Conservation (phyloP, 306 rosid species). For the Coriaria nepalensis region DNA sequence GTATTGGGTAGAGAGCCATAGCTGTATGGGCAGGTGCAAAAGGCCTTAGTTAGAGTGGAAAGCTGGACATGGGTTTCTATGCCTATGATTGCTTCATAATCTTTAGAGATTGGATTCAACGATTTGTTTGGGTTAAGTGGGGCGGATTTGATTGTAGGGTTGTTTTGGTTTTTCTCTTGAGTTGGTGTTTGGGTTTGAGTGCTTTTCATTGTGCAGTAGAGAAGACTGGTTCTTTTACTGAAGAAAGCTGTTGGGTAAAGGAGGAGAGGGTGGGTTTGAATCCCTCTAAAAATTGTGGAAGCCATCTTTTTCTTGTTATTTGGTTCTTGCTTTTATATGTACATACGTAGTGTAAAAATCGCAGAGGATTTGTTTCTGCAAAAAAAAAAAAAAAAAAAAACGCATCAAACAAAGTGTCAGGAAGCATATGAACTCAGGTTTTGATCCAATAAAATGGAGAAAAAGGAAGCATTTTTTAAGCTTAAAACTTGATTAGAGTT, state of each 20-base stretch:
- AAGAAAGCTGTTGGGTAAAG: conserved; percentile 35
- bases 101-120: conserved; percentile 39
- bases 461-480: too few relatives aligned
- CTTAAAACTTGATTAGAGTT: too few relatives aligned
- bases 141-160: conserved; percentile 30
- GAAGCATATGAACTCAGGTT: too few relatives aligned
- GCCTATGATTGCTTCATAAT: conserved; percentile 71
- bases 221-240: conserved; percentile 23
- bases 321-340: neutral
- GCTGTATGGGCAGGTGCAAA: conserved; percentile 68
- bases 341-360: too few relatives aligned
- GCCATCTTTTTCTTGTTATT: conserved; percentile 29
- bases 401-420: too few relatives aligned
- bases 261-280: conserved; percentile 39
- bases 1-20: conserved; percentile 72
- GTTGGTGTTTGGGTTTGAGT: conserved; percentile 52
- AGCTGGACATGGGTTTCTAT: conserved; percentile 96
- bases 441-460: too few relatives aligned
- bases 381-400: too few relatives aligned
- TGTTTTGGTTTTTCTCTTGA: conserved; percentile 26
- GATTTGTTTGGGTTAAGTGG: conserved; percentile 35
- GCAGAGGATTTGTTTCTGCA: too few relatives aligned
- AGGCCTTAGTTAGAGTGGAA: conserved; percentile 77
- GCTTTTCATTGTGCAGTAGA: conserved; percentile 37
- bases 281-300: conserved; percentile 46